Percentiles rank a stretch among this genome's conserved stretches.
Conservation (phyloP, 2,329 filamentous ascomycete species). For the Mycosphaerelloides madeirae region DNA sequence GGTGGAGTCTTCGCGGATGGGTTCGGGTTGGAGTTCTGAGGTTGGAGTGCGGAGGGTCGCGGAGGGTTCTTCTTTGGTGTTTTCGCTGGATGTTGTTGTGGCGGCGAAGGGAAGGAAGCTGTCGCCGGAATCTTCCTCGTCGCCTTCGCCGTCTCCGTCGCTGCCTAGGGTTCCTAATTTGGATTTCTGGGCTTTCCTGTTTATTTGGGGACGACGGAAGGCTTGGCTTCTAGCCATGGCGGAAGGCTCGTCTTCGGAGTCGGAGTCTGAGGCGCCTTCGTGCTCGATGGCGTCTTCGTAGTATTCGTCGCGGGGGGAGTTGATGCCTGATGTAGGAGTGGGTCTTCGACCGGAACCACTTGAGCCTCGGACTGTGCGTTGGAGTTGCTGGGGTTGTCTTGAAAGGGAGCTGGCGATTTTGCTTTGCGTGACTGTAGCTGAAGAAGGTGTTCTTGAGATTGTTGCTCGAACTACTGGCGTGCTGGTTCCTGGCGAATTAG, state of each 20-base stretch:
- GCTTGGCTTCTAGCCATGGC: slow-evolving; percentile 41
- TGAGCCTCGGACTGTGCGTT: slow-evolving; percentile 30
- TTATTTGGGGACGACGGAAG: slow-evolving; percentile 31
- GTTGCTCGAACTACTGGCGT: slow-evolving; percentile 3
- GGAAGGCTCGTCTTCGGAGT: slow-evolving; percentile 34
- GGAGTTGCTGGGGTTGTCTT: slow-evolving; percentile 16
- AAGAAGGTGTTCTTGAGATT: slow-evolving; percentile 46
- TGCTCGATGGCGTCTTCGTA: slow-evolving; percentile 27
- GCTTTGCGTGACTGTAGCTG: slow-evolving; percentile 44
- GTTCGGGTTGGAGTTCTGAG: slow-evolving; percentile 6
- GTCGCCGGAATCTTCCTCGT: slow-evolving; percentile 47
- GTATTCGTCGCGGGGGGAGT: slow-evolving; percentile 20
- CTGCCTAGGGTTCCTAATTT: slow-evolving; percentile 15
- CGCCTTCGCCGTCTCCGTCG: slow-evolving; percentile 27
- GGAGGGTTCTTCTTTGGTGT: slow-evolving; percentile 18
- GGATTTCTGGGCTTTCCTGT: slow-evolving; percentile 9
- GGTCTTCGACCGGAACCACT: slow-evolving; percentile 30
- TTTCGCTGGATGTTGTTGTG: slow-evolving; percentile 6
- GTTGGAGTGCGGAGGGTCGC: slow-evolving; percentile 17
- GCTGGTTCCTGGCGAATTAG: slow-evolving; percentile 5
- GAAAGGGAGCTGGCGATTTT: slow-evolving; percentile 17
- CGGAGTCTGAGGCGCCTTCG: slow-evolving; percentile 27
- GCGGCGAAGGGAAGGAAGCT: slow-evolving; percentile 42
- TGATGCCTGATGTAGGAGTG: slow-evolving; percentile 14
- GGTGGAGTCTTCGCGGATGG: slow-evolving; percentile 8